phyloP scores from a whole-genome alignment of 768 basidiomycete genomes.

The Phylloporus arenicola region DNA sequence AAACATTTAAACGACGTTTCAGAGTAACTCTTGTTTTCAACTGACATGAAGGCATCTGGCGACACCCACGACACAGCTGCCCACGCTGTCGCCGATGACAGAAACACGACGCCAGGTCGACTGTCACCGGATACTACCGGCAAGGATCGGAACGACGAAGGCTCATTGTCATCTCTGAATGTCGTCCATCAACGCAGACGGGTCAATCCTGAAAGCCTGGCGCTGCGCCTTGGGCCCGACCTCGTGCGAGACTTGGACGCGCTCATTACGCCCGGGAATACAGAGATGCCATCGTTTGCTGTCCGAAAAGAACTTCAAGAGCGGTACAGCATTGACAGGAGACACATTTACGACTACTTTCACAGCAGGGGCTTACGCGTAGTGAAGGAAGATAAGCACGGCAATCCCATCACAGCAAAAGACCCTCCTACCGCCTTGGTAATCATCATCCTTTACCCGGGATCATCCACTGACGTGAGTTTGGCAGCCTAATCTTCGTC shows the following conservation, averaged over 20 bases:
- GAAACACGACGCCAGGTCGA: background rate
- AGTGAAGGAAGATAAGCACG: conserved; percentile 59
- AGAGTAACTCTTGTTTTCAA: conserved; percentile 1
- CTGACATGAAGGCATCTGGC: conserved; percentile 12
- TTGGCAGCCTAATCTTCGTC: conserved; percentile 29
- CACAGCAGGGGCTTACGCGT: conserved; percentile 59
- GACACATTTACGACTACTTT: conserved; percentile 78
- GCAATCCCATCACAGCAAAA: conserved; percentile 36
- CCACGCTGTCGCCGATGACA: background rate
- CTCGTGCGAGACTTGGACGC: conserved; percentile 69
- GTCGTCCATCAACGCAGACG: conserved; percentile 33
- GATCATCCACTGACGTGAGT: conserved; percentile 8
- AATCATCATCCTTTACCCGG: conserved; percentile 10
- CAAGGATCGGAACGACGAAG: conserved; percentile 2
- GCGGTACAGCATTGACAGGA: conserved; percentile 62
- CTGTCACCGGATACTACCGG: conserved; percentile 12
- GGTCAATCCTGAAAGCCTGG: conserved; percentile 67
- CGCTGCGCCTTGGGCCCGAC: conserved; percentile 59
- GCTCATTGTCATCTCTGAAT: background rate
- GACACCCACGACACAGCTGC: background rate
- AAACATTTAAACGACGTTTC: conserved; percentile 13
- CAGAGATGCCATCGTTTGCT: conserved; percentile 71
- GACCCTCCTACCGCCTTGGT: conserved; percentile 22
- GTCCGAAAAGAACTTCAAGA: conserved; percentile 66
- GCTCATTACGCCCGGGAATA: conserved; percentile 60